Evolutionary conservation across 176 grass and related monocot species (phyloP), one percentile per base, ranked within the genome.

Genomic region (Thalia dealbata): DNA sequence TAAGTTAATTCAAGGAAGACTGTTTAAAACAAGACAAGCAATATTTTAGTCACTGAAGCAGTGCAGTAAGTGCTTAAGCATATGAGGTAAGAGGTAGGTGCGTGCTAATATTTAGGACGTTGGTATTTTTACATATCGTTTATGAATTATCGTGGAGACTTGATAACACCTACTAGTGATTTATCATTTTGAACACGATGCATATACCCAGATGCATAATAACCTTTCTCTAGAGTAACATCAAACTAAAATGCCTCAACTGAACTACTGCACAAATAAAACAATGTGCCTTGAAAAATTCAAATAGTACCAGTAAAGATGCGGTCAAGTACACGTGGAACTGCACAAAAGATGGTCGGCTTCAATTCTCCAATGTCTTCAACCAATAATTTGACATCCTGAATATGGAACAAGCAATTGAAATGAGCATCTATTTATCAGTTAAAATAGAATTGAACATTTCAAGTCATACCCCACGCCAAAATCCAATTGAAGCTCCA

Each of bases 321-420:
- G 71, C 89, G 86, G 27, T 97, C 89, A 7, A 97, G 85, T 48
- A 97, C 93, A 90, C 89, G 93, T 52, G 93, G 93, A 84, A 96
- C 93, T 32, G 93, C 93, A 78, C 87, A 92, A 62, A 96, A 92
- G 69, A 92, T 23, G 10, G 93, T 90, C 64, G 93, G 93, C 64
- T 75, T 92, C 78, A 96, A 58, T 64, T 71, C 87, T 64, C 78
- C 87, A 86, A 96, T 79, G 65, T 96, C 93, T 67, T 96, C 93
- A 58, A 89, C 84, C 78, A 96, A 78, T 66, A 96, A 67, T 74
- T 92, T 92, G 68, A 90, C 80, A 84, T 96, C 93, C 93, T 97
- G 83, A 68, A 85, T 0, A 79, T 5, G 52, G 75, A 54, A 69
- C 50, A 0, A 10, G 44, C 13, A 32, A 50, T 30, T 50, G 26